Evolutionary conservation across 352 stramenopile species (phyloP).

Genomic region (Salisapilia sapeloensis): DNA sequence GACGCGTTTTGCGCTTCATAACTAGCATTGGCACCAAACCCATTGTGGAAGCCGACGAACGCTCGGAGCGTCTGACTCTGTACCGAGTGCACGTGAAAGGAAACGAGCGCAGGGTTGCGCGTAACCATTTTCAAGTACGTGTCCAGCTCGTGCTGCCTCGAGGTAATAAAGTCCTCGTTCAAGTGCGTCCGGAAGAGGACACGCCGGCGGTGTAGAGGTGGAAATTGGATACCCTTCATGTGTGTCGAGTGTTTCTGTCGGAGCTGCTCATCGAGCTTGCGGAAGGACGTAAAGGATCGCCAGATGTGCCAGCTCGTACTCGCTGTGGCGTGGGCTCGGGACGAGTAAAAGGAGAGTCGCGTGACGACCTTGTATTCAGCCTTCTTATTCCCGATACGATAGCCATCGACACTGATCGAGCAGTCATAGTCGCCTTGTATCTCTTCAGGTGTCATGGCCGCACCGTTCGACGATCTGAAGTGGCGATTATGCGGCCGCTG

Average conservation of each 20-base stretch:
- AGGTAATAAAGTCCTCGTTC: constrained; percentile 42
- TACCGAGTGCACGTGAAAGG: constrained; percentile 54
- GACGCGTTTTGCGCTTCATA: constrained; percentile 41
- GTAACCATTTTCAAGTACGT: constrained; percentile 54
- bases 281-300: constrained; percentile 63
- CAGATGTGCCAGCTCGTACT: constrained; percentile 72
- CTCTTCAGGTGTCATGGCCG: constrained; percentile 63
- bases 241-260: constrained; percentile 49
- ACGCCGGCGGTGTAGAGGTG: constrained; percentile 45
- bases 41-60: constrained; percentile 56
- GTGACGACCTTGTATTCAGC: constrained; percentile 71
- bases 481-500: too few species aligned
- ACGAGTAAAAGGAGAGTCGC: constrained; percentile 54
- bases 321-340: constrained; percentile 35
- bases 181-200: constrained; percentile 51
- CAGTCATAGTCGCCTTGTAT: constrained; percentile 66
- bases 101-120: constrained; percentile 39
- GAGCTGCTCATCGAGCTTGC: constrained; percentile 66
- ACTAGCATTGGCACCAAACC: constrained; percentile 54
- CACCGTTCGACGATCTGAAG: too few species aligned
- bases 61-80: constrained; percentile 65
- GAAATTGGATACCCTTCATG: constrained; percentile 77
- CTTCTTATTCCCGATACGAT: constrained; percentile 60
- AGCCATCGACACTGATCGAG: constrained; percentile 41
- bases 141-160: constrained; percentile 45